Evolutionary conservation across 1,139 yeast species (phyloP).

Genomic region (Nakaseomyces bracarensis): DNA sequence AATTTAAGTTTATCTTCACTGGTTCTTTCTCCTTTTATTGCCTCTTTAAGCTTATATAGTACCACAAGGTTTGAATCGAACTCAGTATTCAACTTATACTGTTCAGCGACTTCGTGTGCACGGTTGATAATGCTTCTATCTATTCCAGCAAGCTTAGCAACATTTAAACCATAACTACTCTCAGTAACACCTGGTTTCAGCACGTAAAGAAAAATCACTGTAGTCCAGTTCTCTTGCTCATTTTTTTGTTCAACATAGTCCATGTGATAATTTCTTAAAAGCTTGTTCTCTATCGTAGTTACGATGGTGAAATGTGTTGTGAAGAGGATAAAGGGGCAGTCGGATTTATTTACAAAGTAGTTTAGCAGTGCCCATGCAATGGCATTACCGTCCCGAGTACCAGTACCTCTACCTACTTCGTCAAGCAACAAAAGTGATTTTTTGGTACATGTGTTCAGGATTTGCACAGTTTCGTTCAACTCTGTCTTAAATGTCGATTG

Average conservation of each 20-base stretch:
- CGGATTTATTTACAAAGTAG: slow-evolving; percentile 43
- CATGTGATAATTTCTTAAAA: slow-evolving; percentile 64
- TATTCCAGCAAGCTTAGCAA: slow-evolving; percentile 63
- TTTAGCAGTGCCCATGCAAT: slow-evolving; percentile 72
- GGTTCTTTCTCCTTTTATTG: background rate
- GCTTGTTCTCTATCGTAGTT: slow-evolving; percentile 38
- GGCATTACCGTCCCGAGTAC: slow-evolving; percentile 83
- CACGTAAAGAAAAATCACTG: slow-evolving; percentile 52
- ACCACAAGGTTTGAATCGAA: background rate
- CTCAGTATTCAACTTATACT: slow-evolving; percentile 33
- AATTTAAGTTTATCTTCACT: slow-evolving; percentile 9
- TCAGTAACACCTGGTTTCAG: slow-evolving; percentile 51
- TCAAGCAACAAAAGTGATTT: slow-evolving; percentile 41
- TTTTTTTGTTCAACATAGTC: slow-evolving; percentile 47
- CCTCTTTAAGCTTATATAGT: background rate
- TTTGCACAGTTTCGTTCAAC: slow-evolving; percentile 41
- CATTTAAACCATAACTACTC: slow-evolving; percentile 70
- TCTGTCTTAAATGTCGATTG: slow-evolving; percentile 45
- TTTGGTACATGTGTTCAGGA: slow-evolving; percentile 32
- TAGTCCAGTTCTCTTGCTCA: slow-evolving; percentile 34
- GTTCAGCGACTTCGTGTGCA: slow-evolving; percentile 44
- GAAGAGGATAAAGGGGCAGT: slow-evolving; percentile 56
- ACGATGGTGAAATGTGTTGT: slow-evolving; percentile 85
- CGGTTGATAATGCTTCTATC: slow-evolving; percentile 41
- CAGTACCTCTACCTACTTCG: slow-evolving; percentile 58